phyloP scores from a whole-genome alignment of 2,329 filamentous ascomycete genomes.

The Penicillium sp. region DNA sequence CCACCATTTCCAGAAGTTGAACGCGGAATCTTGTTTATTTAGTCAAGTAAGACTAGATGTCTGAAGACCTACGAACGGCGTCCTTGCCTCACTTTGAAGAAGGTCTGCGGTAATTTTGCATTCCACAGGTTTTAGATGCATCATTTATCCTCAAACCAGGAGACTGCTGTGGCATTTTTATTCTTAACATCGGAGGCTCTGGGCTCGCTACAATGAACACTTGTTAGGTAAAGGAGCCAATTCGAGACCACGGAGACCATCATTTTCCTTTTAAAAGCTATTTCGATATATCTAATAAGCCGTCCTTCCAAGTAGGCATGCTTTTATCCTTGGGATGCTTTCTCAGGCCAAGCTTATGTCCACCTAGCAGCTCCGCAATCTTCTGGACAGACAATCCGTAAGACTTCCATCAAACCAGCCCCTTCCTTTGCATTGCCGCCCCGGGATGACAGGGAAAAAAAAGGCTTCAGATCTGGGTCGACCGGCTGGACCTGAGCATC shows the following conservation, averaged over 20 bases:
- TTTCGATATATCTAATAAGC: neutral
- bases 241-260: neutral
- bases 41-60: neutral
- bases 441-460: conserved; percentile 39
- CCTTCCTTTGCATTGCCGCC: conserved; percentile 19
- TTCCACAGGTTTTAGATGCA: too few relatives aligned
- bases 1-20: neutral
- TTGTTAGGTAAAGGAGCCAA: neutral
- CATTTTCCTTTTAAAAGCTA: neutral
- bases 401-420: conserved; percentile 42
- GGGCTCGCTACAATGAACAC: neutral
- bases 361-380: conserved; percentile 29
- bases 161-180: neutral
- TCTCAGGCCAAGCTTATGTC: neutral
- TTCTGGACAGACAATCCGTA: conserved; percentile 41
- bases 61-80: too few relatives aligned
- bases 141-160: neutral
- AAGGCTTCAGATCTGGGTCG: conserved; percentile 36
- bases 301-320: conserved; percentile 23
- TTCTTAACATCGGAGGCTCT: neutral
- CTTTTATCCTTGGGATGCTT: neutral
- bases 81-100: neutral
- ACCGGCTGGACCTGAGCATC: neutral
- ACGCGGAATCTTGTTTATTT: neutral
- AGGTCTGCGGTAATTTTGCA: neutral